Conservation (phyloP, 1,139 yeast species). For the Citeromyces siamensis region DNA sequence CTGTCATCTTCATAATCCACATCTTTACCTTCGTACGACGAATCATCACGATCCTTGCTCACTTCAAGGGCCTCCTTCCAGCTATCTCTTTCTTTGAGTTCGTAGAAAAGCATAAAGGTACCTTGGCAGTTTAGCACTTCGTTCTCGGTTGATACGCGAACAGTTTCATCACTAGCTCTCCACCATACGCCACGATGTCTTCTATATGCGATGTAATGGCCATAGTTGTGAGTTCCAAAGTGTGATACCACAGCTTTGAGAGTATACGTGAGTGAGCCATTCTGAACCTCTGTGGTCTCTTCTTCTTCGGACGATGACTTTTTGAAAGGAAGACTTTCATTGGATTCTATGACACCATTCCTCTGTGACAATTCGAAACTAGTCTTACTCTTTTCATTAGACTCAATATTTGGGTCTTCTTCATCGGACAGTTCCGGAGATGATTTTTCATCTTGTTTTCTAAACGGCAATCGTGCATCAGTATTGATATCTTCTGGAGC, state of each 20-base stretch:
- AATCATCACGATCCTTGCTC: slow-evolving; percentile 5
- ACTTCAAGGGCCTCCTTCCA: slow-evolving; percentile 11
- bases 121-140: slow-evolving; percentile 80
- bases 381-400: slow-evolving; percentile 7
- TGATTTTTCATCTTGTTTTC: slow-evolving; percentile 35
- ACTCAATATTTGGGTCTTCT: slow-evolving; percentile 10
- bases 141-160: slow-evolving; percentile 62
- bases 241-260: slow-evolving; percentile 82
- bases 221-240: slow-evolving; percentile 90
- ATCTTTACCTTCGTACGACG: slow-evolving; percentile 21
- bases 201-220: slow-evolving; percentile 86
- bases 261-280: slow-evolving; percentile 35
- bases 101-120: slow-evolving; percentile 87
- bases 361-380: slow-evolving; percentile 11
- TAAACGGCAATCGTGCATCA: slow-evolving; percentile 71
- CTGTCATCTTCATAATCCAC: slow-evolving; percentile 19
- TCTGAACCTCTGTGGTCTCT: neutral
- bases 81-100: slow-evolving; percentile 28
- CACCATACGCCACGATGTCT: slow-evolving; percentile 81
- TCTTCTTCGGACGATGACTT: slow-evolving; percentile 3
- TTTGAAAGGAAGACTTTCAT: slow-evolving; percentile 2
- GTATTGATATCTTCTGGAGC: slow-evolving; percentile 58
- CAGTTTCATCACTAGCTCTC: slow-evolving; percentile 87
- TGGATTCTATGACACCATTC: slow-evolving; percentile 9
- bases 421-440: slow-evolving; percentile 11